Evolutionary conservation across 495 filamentous ascomycete species (phyloP).

Genomic region (Hypoxylon subgilvum): DNA sequence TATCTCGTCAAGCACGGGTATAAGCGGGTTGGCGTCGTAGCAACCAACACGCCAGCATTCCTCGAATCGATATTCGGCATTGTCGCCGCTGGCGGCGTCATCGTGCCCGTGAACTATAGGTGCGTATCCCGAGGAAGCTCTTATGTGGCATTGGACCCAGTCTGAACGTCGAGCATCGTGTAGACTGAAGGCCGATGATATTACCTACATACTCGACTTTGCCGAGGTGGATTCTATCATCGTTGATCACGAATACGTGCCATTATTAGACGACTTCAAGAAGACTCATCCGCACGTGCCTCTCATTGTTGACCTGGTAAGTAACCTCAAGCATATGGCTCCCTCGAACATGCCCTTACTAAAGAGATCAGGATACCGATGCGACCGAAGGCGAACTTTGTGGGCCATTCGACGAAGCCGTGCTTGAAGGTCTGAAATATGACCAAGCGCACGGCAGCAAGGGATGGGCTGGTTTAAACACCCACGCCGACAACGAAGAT

Average conservation of each 20-base stretch:
- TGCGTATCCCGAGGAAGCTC: slow-evolving; percentile 18
- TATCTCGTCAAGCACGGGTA: slow-evolving; percentile 74
- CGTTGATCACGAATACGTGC: slow-evolving; percentile 77
- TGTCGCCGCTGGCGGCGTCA: slow-evolving; percentile 79
- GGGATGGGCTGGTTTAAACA: slow-evolving; percentile 79
- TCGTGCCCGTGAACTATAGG: slow-evolving; percentile 83
- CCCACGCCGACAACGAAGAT: slow-evolving; percentile 74
- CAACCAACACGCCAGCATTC: slow-evolving; percentile 93
- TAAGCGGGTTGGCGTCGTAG: slow-evolving; percentile 78
- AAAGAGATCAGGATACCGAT: slow-evolving; percentile 70
- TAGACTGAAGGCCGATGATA: slow-evolving; percentile 83
- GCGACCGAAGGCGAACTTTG: slow-evolving; percentile 71
- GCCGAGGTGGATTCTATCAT: slow-evolving; percentile 87
- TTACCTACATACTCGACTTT: slow-evolving; percentile 87
- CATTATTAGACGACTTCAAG: slow-evolving; percentile 70
- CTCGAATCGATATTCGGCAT: slow-evolving; percentile 89
- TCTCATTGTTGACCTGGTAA: slow-evolving; percentile 72
- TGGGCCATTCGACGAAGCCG: slow-evolving; percentile 83
- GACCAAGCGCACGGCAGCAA: slow-evolving; percentile 65
- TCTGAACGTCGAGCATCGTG: slow-evolving; percentile 1
- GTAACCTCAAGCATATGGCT: slow-evolving; percentile 5
- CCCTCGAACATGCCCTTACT: background rate
- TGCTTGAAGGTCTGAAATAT: slow-evolving; percentile 76
- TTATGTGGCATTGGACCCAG: background rate
- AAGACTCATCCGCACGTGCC: slow-evolving; percentile 63